phyloP scores from a whole-genome alignment of 208 protist species.

The Crithidia acanthocephali region DNA sequence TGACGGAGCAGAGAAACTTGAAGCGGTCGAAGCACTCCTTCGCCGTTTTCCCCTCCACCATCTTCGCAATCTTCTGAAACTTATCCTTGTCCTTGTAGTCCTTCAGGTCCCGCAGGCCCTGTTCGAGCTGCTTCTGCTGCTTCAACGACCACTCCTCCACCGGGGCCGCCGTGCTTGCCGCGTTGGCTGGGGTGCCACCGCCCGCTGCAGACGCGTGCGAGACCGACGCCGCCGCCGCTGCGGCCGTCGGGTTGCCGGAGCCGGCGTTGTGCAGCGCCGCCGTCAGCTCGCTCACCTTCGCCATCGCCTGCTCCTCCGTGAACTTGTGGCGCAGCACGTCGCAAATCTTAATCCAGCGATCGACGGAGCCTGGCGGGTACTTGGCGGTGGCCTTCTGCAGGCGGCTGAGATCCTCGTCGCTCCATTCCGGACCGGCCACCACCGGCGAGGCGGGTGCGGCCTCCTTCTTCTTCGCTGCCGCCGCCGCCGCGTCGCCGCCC shows the following conservation, averaged over 20 bases:
- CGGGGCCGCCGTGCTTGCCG: slow-evolving; percentile 20
- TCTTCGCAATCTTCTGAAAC: slow-evolving; percentile 95
- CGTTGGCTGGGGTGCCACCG: slow-evolving; percentile 9
- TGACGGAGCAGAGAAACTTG: slow-evolving; percentile 95
- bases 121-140: slow-evolving; percentile 96
- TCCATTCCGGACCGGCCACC: slow-evolving; percentile 68
- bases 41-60: slow-evolving; percentile 94
- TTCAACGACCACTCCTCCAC: slow-evolving; percentile 92
- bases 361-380: slow-evolving; percentile 91
- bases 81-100: slow-evolving; percentile 95
- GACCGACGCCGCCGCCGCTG: slow-evolving; percentile 23
- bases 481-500: slow-evolving; percentile 12
- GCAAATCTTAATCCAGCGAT: slow-evolving; percentile 94
- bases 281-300: slow-evolving; percentile 91
- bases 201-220: slow-evolving; percentile 28
- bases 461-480: slow-evolving; percentile 15
- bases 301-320: slow-evolving; percentile 91
- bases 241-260: slow-evolving; percentile 28
- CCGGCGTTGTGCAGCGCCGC: slow-evolving; percentile 53
- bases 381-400: slow-evolving; percentile 95
- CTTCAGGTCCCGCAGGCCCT: slow-evolving; percentile 91
- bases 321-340: slow-evolving; percentile 74
- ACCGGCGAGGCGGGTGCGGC: background rate
- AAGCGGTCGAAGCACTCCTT: slow-evolving; percentile 97
- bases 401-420: slow-evolving; percentile 90